A percentile compares a stretch with the other conserved stretches of the same genome.
phyloP scores from a whole-genome alignment of 2,329 filamentous ascomycete species.

The Eurotiales sp. region DNA sequence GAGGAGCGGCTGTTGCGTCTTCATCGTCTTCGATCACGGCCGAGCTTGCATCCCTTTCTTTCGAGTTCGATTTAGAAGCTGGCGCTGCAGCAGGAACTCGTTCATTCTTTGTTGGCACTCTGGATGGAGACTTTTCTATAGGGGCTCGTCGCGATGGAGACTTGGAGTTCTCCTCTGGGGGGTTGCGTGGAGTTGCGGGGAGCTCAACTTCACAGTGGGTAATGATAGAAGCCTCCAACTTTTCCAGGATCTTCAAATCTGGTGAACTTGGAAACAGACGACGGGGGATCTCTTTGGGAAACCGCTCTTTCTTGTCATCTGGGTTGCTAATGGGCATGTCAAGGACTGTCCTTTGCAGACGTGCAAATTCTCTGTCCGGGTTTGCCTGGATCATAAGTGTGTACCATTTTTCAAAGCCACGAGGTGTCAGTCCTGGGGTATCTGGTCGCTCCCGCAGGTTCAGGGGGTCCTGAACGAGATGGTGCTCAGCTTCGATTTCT shows the following conservation, averaged over 20 bases:
- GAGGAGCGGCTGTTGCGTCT: constrained; percentile 35
- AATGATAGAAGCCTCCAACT: constrained; percentile 58
- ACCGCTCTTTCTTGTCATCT: constrained; percentile 63
- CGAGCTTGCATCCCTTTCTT: constrained; percentile 19
- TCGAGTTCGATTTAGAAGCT: constrained; percentile 7
- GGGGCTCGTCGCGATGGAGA: constrained; percentile 19
- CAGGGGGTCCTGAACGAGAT: constrained; percentile 55
- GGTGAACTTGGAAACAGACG: constrained; percentile 63
- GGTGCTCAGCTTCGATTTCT: constrained; percentile 55
- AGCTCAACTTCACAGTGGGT: constrained; percentile 49
- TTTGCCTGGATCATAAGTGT: constrained; percentile 69
- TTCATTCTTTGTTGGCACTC: constrained; percentile 26
- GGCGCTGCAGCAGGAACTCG: constrained; percentile 23
- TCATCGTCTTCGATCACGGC: constrained; percentile 40
- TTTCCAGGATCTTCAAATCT: constrained; percentile 56
- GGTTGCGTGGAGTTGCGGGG: constrained; percentile 39
- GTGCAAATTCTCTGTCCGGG: constrained; percentile 69
- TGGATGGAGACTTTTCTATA: constrained; percentile 9
- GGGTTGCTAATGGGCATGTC: constrained; percentile 68
- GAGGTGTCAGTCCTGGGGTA: constrained; percentile 62
- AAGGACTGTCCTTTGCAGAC: constrained; percentile 64
- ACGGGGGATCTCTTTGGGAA: constrained; percentile 74
- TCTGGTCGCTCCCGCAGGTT: constrained; percentile 51
- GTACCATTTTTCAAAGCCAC: constrained; percentile 70
- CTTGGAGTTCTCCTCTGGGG: constrained; percentile 33